Base-by-base conservation (phyloP, 2,329 filamentous ascomycete genomes). In the Talaromyces marneffei region DNA sequence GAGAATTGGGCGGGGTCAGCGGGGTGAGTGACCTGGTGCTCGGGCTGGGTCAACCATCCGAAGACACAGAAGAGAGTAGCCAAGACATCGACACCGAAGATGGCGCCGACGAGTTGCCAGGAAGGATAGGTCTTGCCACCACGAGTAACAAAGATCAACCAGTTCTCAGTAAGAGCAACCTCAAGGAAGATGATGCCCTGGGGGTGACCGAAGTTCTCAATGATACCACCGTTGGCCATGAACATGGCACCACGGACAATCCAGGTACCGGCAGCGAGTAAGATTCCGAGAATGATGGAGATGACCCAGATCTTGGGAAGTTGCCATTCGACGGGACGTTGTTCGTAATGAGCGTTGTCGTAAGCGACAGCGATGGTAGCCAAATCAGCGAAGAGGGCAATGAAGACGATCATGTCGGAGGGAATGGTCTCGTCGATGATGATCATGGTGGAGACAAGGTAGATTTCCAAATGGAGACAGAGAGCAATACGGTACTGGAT, bases 131-230 rank as follows among this genome's bases (percentile, higher is more conserved):
- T 89, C 74, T 84, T 80, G 66, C 83, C 85, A 68, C 87, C 90
- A 84, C 90, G 90, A 68, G 90, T 94, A 79, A 94, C 92, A 83
- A 94, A 94, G 79, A 94, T 94, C 62, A 94, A 85, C 90, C 90
- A 94, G 82, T 94, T 94, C 83, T 94, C 90, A 68, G 90, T 91
- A 63, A 94, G 85, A 23, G 89, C 91, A 76, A 93, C 87, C 80
- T 94, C 85, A 50, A 94, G 85, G 87, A 94, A 94, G 74, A 94
- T 80, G 61, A 89, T 85, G 70, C 87, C 86, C 76, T 90, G 87
- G 64, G 88, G 81, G 66, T 83, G 84, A 69, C 87, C 87, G 68
- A 83, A 89, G 76, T 87, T 86, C 77, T 88, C 81, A 67, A 90
- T 83, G 68, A 90, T 78, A 78, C 87, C 87, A 69, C 87, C 87